Evolutionary conservation across 1,284 basidiomycete species (phyloP).

Genomic region (Leccinum discolor): DNA sequence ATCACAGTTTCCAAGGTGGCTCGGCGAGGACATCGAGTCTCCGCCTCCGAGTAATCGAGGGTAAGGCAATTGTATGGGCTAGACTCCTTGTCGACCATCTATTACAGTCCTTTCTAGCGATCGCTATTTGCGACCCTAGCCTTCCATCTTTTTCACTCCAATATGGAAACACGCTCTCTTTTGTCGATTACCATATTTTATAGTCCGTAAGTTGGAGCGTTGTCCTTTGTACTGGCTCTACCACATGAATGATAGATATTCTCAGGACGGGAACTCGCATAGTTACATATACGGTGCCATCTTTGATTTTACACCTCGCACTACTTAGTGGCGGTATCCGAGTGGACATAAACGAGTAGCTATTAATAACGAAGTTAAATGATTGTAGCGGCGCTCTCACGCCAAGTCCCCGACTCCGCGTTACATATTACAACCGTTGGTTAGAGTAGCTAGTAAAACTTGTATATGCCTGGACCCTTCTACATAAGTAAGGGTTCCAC

Average conservation of each 20-base stretch:
- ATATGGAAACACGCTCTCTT: slow-evolving; percentile 6
- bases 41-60: slow-evolving; percentile 25
- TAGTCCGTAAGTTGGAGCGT: slow-evolving; percentile 16
- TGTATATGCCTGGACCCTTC: too few species aligned
- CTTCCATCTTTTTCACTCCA: neutral
- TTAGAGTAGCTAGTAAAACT: too few species aligned
- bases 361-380: too few species aligned
- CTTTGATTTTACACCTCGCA: too few species aligned
- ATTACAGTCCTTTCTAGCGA: neutral
- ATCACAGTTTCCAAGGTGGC: slow-evolving; percentile 23
- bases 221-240: slow-evolving; percentile 15
- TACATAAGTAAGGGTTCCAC: slow-evolving; percentile 20
- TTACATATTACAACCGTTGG: too few species aligned
- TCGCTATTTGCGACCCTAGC: neutral
- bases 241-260: neutral
- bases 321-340: too few species aligned
- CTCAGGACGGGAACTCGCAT: neutral
- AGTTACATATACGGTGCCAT: neutral
- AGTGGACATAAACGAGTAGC: too few species aligned
- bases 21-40: slow-evolving; percentile 10
- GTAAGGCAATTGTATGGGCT: slow-evolving; percentile 4
- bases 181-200: slow-evolving; percentile 2
- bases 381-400: too few species aligned
- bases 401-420: too few species aligned
- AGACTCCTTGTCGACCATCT: neutral